Conservation (phyloP, 78 protist genomes). For the Planoprotostelium fungivorum region DNA sequence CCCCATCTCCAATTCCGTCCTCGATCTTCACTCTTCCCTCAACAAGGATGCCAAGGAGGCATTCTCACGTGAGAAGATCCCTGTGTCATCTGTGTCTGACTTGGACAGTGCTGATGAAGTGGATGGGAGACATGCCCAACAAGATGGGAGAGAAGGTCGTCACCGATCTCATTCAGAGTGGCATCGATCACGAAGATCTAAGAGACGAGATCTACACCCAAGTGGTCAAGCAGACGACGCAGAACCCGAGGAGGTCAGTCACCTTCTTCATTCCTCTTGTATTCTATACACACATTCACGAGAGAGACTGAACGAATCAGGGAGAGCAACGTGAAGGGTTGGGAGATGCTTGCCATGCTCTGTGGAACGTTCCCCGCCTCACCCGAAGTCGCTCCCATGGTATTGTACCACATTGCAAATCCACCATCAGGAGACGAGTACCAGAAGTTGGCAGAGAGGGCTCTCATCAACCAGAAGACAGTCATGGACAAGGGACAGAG, state of each 20-base stretch:
- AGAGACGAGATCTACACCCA: slow-evolving; percentile 62
- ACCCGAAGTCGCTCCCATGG: neutral
- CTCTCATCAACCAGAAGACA: neutral
- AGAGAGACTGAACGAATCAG: neutral
- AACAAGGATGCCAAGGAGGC: neutral
- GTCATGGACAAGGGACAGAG: neutral
- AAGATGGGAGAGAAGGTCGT: neutral
- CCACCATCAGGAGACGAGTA: neutral
- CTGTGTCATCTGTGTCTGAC: too few relatives aligned
- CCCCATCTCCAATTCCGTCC: neutral
- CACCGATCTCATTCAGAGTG: neutral
- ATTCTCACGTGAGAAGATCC: neutral
- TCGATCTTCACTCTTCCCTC: neutral
- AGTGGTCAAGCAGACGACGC: slow-evolving; percentile 52
- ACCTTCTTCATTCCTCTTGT: too few relatives aligned
- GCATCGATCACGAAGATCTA: slow-evolving; percentile 9
- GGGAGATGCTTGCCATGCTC: neutral
- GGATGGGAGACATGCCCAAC: neutral
- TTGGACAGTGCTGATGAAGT: neutral
- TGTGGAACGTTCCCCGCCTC: neutral
- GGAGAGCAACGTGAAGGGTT: neutral
- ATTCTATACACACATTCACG: neutral
- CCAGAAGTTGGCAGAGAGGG: neutral
- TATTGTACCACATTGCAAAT: neutral
- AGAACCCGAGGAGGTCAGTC: slow-evolving; percentile 20